Conservation (phyloP, 2,329 filamentous ascomycete genomes). For the Cladosporium sp. region DNA sequence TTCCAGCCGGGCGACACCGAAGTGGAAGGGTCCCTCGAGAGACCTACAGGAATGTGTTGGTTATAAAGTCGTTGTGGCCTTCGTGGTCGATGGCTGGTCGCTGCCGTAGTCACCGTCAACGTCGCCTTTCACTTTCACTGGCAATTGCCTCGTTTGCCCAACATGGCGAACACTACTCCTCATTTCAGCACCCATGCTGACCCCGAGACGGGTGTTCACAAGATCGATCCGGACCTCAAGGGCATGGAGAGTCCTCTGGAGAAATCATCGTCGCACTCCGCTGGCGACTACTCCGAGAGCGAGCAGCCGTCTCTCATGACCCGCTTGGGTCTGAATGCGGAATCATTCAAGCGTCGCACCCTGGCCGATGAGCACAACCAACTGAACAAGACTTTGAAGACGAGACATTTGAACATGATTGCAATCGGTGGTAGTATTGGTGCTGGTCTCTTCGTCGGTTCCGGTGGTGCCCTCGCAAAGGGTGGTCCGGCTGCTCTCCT, state of each 20-base stretch:
- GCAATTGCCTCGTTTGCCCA: conserved; percentile 2
- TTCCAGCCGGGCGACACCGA: conserved; percentile 12
- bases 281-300: conserved; percentile 13
- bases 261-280: background rate
- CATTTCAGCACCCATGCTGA: conserved; percentile 6
- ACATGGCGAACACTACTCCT: conserved; percentile 9
- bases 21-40: background rate
- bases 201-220: conserved; percentile 60
- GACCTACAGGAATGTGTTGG: background rate
- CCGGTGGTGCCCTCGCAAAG: conserved; percentile 44
- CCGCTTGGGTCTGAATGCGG: conserved; percentile 28
- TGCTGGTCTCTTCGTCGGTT: conserved; percentile 53
- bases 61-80: conserved; percentile 12
- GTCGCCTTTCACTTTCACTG: conserved; percentile 1
- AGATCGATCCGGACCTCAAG: conserved; percentile 25
- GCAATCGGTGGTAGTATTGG: conserved; percentile 41
- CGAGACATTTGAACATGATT: conserved; percentile 32
- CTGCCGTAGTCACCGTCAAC: background rate
- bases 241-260: conserved; percentile 7
- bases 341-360: conserved; percentile 28
- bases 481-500: conserved; percentile 45
- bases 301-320: conserved; percentile 21
- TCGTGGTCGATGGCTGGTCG: background rate
- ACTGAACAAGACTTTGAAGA: conserved; percentile 30
- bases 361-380: conserved; percentile 30